Evolutionary conservation across 2,329 filamentous ascomycete species (phyloP).

Genomic region (Paecilomyces formosus): DNA sequence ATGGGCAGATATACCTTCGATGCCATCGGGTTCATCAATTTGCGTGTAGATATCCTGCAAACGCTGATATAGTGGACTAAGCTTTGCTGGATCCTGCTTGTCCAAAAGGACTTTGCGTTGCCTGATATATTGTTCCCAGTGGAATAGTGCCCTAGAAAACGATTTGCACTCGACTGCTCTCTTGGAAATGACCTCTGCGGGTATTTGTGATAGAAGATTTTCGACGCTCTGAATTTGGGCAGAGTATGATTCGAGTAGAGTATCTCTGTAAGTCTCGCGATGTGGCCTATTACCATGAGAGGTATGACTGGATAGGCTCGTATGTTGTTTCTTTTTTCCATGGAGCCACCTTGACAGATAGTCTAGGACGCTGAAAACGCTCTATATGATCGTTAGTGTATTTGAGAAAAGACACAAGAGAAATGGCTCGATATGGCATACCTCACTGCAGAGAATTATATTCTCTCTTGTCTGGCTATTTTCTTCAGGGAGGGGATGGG

Average conservation of each 20-base stretch:
- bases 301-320: constrained; percentile 18
- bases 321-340: constrained; percentile 55
- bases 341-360: constrained; percentile 89
- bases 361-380: constrained; percentile 82
- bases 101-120: constrained; percentile 40
- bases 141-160: constrained; percentile 84
- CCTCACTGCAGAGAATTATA: constrained; percentile 79
- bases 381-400: constrained; percentile 42
- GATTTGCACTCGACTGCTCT: constrained; percentile 91
- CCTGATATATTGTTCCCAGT: constrained; percentile 86
- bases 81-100: constrained; percentile 45
- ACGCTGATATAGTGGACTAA: constrained; percentile 61
- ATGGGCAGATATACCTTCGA: constrained; percentile 88
- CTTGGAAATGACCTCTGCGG: constrained; percentile 65
- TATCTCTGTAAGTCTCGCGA: constrained; percentile 19
- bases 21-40: constrained; percentile 94
- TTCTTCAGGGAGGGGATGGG: constrained; percentile 48
- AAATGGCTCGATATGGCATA: constrained; percentile 33
- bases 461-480: constrained; percentile 61
- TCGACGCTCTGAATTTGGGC: constrained; percentile 59
- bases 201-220: constrained; percentile 60
- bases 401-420: background rate
- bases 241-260: constrained; percentile 23
- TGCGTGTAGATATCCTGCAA: constrained; percentile 93
- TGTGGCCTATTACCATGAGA: constrained; percentile 20